Evolutionary conservation across 805 yeast species (phyloP), one percentile per base, ranked within the genome.

Genomic region (Barnettozyma pratensis): DNA sequence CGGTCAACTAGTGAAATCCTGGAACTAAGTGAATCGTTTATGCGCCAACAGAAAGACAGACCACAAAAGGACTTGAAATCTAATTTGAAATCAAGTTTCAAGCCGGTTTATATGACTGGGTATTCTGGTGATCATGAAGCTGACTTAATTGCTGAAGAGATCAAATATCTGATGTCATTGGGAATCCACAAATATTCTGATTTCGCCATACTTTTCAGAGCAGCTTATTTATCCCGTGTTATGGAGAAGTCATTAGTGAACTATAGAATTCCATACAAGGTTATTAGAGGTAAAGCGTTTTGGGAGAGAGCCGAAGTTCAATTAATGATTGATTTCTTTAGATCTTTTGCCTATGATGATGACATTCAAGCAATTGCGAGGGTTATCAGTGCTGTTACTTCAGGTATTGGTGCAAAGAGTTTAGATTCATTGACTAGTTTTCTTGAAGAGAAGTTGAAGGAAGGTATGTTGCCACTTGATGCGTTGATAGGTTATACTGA

Each of bases 281-380:
- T 90, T 49, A 72, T 85, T 0, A 82, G 83, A 45, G 97, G 97
- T 0, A 72, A 72, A 40, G 83, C 89, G 1, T 87, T 89, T 58
- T 87, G 95, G 92, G 88, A 85, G 38, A 65, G 84, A 38, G 78
- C 77, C 48, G 96, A 87, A 58, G 81, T 88, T 12, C 70, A 72
- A 26, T 66, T 78, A 0, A 72, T 87, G 49, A 51, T 89, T 39
- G 86, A 84, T 58, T 80, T 82, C 54, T 60, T 92, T 29, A 73
- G 89, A 32, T 79, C 83, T 1, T 69, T 87, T 5, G 72, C 77
- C 5, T 76, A 83, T 29, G 78, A 74, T 27, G 63, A 67, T 45
- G 96, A 89, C 60, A 68, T 75, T 49, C 62, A 79, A 30, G 87
- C 96, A 0, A 69, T 79, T 34, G 53, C 77, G 34, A 66, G 88